Percentiles rank a stretch among this genome's conserved stretches.
phyloP scores from a whole-genome alignment of 768 basidiomycete species.

The Leccinum truebloodii region DNA sequence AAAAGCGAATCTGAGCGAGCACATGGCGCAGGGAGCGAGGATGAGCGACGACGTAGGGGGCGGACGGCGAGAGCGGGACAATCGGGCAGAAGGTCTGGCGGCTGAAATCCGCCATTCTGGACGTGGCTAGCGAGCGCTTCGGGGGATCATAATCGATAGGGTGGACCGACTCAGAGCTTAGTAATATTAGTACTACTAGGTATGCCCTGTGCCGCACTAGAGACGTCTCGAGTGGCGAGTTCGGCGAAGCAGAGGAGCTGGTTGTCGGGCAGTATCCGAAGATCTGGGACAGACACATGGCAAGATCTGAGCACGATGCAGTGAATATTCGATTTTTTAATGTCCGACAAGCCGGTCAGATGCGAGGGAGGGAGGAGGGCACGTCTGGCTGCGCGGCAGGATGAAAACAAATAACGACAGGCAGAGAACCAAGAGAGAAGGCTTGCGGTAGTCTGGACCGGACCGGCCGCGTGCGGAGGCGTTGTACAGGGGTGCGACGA shows the following conservation, averaged over 20 bases:
- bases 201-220: constrained; percentile 24
- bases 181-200: constrained; percentile 7
- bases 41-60: constrained; percentile 8
- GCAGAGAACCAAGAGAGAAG: constrained; percentile 12
- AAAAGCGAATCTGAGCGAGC: constrained; percentile 31
- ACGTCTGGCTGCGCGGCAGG: not conserved
- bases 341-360: constrained; percentile 22
- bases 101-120: constrained; percentile 17
- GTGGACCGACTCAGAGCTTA: constrained; percentile 1
- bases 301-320: constrained; percentile 18
- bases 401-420: not conserved
- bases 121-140: constrained; percentile 18
- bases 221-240: constrained; percentile 14
- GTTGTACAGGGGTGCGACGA: not conserved
- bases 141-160: constrained; percentile 24
- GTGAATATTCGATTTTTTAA: constrained; percentile 20
- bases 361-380: not conserved
- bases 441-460: not conserved
- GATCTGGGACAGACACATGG: constrained; percentile 19
- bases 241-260: constrained; percentile 10
- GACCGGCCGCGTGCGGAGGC: not conserved
- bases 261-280: constrained; percentile 11
- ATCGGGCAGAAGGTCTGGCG: constrained; percentile 18
- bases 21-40: constrained; percentile 30
- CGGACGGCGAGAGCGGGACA: constrained; percentile 11